These are phyloP conservation scores for Syncephalastrum racemosum DNA, from an alignment of 371 early-diverging fungal species.

Conservation along the genomic window DNA sequence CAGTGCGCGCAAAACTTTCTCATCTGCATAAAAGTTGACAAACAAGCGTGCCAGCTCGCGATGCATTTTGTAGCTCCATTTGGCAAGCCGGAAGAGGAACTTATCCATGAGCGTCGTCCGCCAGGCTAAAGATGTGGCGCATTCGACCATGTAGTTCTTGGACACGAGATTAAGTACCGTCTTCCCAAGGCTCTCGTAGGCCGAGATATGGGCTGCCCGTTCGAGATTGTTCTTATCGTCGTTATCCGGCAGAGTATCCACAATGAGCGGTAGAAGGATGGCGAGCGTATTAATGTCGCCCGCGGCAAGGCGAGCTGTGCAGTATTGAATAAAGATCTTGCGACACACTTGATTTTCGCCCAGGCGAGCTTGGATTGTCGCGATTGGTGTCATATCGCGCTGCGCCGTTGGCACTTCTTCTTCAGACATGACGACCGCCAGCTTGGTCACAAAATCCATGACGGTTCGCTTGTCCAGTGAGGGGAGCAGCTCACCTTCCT, in stretches of 20 bases:
- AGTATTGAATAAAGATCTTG: constrained; percentile 55
- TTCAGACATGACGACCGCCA: constrained; percentile 28
- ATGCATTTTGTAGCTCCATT: constrained; percentile 42
- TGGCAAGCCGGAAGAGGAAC: constrained; percentile 44
- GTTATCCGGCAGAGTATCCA: constrained; percentile 35
- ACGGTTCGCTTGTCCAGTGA: constrained; percentile 36
- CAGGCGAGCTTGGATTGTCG: constrained; percentile 18
- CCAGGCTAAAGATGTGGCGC: constrained; percentile 39
- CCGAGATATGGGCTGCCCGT: constrained; percentile 30
- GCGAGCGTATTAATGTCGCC: constrained; percentile 42
- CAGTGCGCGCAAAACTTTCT: constrained; percentile 23
- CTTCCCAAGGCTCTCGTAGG: constrained; percentile 50
- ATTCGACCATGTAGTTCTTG: constrained; percentile 42
- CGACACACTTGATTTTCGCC: constrained; percentile 52
- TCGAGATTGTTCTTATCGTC: constrained; percentile 25
- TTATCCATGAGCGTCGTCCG: constrained; percentile 43
- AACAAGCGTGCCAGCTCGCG: constrained; percentile 43
- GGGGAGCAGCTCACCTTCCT: constrained; percentile 26
- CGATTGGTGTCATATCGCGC: background rate
- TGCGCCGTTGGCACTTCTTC: constrained; percentile 29
- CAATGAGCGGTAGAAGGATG: constrained; percentile 40
- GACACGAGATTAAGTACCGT: constrained; percentile 44
- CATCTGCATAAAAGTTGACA: constrained; percentile 34
- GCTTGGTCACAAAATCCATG: constrained; percentile 32
- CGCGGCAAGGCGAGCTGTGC: constrained; percentile 41